A percentile compares a stretch with the other conserved stretches of the same genome.
These are phyloP conservation scores for Trichothecium sympodiale DNA, from an alignment of 2,329 filamentous ascomycete species.

Conservation along the genomic window DNA sequence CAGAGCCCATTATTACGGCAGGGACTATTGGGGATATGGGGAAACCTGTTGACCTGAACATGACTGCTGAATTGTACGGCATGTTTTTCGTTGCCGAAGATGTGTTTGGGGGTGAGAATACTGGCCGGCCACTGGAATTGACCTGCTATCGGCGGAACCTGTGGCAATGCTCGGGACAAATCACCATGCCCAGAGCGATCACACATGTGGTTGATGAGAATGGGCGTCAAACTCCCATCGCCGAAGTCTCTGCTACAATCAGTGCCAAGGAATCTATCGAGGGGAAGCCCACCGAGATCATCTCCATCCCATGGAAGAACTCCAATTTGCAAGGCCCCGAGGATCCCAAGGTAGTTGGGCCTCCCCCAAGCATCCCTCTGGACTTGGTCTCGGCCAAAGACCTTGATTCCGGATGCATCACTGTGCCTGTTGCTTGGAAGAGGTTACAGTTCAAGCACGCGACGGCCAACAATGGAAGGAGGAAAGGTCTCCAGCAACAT, in stretches of 20 bases:
- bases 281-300: slow-evolving; percentile 84
- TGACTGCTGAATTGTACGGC: slow-evolving; percentile 69
- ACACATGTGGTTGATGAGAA: slow-evolving; percentile 63
- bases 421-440: slow-evolving; percentile 85
- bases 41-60: slow-evolving; percentile 50
- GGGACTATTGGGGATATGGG: slow-evolving; percentile 56
- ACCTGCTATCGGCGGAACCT: slow-evolving; percentile 93
- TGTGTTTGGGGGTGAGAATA: slow-evolving; percentile 53
- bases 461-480: slow-evolving; percentile 87
- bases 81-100: slow-evolving; percentile 86
- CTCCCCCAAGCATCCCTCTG: slow-evolving; percentile 43
- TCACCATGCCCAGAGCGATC: slow-evolving; percentile 64
- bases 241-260: slow-evolving; percentile 70
- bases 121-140: slow-evolving; percentile 59
- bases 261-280: slow-evolving; percentile 87
- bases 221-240: slow-evolving; percentile 64
- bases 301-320: slow-evolving; percentile 93
- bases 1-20: slow-evolving; percentile 46
- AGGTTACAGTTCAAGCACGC: slow-evolving; percentile 90
- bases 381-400: slow-evolving; percentile 49
- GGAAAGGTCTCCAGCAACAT: slow-evolving; percentile 91
- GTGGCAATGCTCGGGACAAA: slow-evolving; percentile 85
- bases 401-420: slow-evolving; percentile 69
- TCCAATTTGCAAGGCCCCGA: slow-evolving; percentile 43
- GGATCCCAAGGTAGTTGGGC: slow-evolving; percentile 34